Evolutionary conservation across 106 monocot genomes (phyloP).

Genomic region (Posidonia australis): DNA sequence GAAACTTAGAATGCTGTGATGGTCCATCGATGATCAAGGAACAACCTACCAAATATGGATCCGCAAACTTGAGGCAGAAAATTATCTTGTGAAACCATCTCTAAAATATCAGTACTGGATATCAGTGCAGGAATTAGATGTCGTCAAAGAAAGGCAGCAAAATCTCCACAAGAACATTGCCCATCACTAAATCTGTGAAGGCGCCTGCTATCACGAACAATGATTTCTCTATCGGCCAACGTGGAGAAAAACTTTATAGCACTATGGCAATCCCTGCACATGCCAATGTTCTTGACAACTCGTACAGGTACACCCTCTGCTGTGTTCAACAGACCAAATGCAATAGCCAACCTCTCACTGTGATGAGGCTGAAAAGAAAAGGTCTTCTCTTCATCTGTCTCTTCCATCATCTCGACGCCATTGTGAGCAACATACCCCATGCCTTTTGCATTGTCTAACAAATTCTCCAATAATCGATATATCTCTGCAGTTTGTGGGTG

Average conservation of each 20-base stretch:
- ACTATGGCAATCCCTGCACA: slow-evolving; percentile 21
- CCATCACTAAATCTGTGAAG: slow-evolving; percentile 20
- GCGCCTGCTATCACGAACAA: slow-evolving; percentile 20
- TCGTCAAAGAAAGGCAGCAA: slow-evolving; percentile 1
- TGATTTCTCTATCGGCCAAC: slow-evolving; percentile 14
- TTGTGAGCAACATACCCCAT: slow-evolving; percentile 9
- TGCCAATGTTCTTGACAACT: slow-evolving; percentile 20
- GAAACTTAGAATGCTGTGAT: too few relatives aligned
- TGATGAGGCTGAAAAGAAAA: slow-evolving; percentile 1
- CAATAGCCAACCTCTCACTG: slow-evolving; percentile 27
- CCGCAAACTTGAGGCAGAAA: too few relatives aligned
- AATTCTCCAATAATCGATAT: slow-evolving; percentile 35
- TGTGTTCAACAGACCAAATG: slow-evolving; percentile 23
- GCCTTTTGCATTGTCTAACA: slow-evolving; percentile 46
- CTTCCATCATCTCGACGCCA: slow-evolving; percentile 6
- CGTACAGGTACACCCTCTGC: slow-evolving; percentile 1
- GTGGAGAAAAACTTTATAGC: slow-evolving; percentile 15
- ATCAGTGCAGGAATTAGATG: too few relatives aligned
- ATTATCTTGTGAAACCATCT: too few relatives aligned
- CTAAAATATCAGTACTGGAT: too few relatives aligned
- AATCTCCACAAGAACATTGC: slow-evolving; percentile 21
- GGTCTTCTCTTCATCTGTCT: neutral
- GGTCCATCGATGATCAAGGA: too few relatives aligned
- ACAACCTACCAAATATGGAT: too few relatives aligned
- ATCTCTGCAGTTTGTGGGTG: slow-evolving; percentile 33